Evolutionary conservation across 257 asterid species (phyloP).

Genomic region (Striga asiatica): DNA sequence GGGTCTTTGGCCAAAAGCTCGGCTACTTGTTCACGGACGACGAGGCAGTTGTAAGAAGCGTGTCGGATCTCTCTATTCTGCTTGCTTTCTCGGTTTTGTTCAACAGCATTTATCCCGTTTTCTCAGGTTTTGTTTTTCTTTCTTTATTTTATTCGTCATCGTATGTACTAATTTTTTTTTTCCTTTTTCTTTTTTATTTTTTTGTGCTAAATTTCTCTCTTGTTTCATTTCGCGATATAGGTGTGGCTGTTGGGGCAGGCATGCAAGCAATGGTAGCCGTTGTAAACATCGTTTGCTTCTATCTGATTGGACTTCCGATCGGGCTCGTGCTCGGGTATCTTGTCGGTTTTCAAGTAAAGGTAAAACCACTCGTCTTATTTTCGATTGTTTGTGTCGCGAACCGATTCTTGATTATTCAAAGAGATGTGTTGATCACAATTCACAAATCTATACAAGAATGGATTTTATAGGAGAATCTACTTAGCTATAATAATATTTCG

Average conservation of each 20-base stretch:
- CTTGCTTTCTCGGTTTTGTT: conserved; percentile 75
- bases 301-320: conserved; percentile 1
- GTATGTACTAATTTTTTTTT: too few species aligned
- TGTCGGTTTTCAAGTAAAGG: conserved; percentile 4
- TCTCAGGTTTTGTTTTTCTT: not conserved
- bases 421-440: too few species aligned
- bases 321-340: conserved; percentile 1
- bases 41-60: conserved; percentile 42
- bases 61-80: conserved; percentile 55
- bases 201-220: too few species aligned
- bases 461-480: too few species aligned
- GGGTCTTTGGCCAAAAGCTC: conserved; percentile 46
- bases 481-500: too few species aligned
- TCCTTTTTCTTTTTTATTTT: not conserved
- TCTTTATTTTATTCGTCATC: too few species aligned
- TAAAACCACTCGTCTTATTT: not conserved
- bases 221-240: not conserved
- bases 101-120: conserved; percentile 68
- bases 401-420: too few species aligned
- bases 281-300: conserved; percentile 1
- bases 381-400: too few species aligned
- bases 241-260: conserved; percentile 8
- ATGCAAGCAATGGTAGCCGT: conserved; percentile 2
- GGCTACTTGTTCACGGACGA: conserved; percentile 67
- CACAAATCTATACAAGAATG: too few species aligned